phyloP scores from a whole-genome alignment of 2,329 filamentous ascomycete species.

The Cryphonectria parasitica region DNA sequence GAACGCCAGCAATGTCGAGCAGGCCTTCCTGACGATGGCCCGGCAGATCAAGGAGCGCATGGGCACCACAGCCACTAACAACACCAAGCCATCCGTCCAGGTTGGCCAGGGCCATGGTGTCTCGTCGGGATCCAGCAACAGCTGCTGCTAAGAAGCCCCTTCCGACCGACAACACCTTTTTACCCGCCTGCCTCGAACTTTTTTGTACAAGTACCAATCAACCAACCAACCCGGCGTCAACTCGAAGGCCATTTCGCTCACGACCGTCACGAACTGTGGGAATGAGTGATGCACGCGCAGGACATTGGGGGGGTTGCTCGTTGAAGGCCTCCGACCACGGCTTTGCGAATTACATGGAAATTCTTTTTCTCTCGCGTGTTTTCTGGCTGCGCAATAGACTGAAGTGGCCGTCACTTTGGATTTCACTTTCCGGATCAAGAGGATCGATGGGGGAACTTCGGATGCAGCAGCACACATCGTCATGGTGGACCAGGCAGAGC shows the following conservation, averaged over 20 bases:
- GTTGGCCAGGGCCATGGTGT: conserved; percentile 95
- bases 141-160: conserved; percentile 78
- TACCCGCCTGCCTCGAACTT: conserved; percentile 22
- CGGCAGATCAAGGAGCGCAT: conserved; percentile 99
- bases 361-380: conserved; percentile 21
- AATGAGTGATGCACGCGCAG: conserved; percentile 26
- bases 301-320: conserved; percentile 21
- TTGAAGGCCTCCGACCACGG: conserved; percentile 14
- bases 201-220: conserved; percentile 29
- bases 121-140: conserved; percentile 79
- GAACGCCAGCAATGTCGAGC: conserved; percentile 99
- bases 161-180: conserved; percentile 8
- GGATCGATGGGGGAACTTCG: conserved; percentile 12
- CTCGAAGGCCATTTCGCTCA: conserved; percentile 20
- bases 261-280: conserved; percentile 30
- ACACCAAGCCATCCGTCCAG: conserved; percentile 98
- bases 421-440: conserved; percentile 10
- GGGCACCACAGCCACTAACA: conserved; percentile 92
- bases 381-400: conserved; percentile 29
- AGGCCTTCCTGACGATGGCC: conserved; percentile 99
- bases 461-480: conserved; percentile 20
- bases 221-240: conserved; percentile 19
- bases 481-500: conserved; percentile 23
- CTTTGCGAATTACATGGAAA: conserved; percentile 21
- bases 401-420: conserved; percentile 28